Evolutionary conservation across 495 filamentous ascomycete genomes (phyloP), one percentile per base, ranked within the genome.

Genomic region (Neurospora africana): DNA sequence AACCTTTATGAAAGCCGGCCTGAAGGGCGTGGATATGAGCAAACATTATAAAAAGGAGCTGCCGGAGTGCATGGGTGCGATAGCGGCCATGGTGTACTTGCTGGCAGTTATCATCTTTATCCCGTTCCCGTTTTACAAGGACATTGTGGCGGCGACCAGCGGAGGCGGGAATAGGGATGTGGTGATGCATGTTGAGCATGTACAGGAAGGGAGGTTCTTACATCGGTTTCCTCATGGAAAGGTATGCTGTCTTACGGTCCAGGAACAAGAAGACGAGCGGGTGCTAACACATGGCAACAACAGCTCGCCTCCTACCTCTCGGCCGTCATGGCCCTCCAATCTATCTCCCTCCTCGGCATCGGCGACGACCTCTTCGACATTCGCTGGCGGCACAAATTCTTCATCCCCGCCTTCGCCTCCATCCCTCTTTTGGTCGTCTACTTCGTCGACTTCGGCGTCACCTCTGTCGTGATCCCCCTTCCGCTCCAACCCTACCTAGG

Each of bases 301-400:
- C 40, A 98, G 94, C 89, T 99, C 47, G 93, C 95, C 43, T 95
- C 94, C 36, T 99, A 97, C 79, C 89, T 98, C 40, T 98, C 95
- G 15, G 95, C 94, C 43, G 89, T 98, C 72, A 88, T 98, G 71
- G 96, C 94, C 7, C 87, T 99, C 37, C 93, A 97, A 82, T 91
- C 88, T 35, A 91, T 97, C 70, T 89, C 92, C 37, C 90, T 98
- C 47, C 91, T 99, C 47, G 95, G 95, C 40, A 91, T 98, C 71
- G 92, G 92, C 30, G 95, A 99, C 81, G 95, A 99, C 80, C 87
- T 98, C 17, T 97, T 99, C 82, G 95, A 99, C 81, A 96, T 99
- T 76, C 90, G 96, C 76, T 99, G 95, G 95, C 90, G 95, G 69
- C 96, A 99, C 84, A 99, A 99, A 82, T 89, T 98, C 78, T 89